A percentile compares a stretch with the other conserved stretches of the same genome.
phyloP scores from a whole-genome alignment of 805 yeast species.

The Candida hispaniensis region DNA sequence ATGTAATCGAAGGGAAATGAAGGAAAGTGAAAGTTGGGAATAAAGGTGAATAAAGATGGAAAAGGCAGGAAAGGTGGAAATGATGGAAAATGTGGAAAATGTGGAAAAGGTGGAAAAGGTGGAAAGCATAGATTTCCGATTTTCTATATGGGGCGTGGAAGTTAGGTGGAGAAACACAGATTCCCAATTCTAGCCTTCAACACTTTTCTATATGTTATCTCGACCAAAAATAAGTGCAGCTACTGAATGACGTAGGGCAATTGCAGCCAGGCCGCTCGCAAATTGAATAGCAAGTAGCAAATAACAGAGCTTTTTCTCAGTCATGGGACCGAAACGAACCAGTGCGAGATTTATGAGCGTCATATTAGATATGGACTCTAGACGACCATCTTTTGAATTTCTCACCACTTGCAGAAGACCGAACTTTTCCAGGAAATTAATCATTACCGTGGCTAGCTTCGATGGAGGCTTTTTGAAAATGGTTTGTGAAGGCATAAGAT shows the following conservation, averaged over 20 bases:
- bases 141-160: too few species aligned
- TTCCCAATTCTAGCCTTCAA: too few species aligned
- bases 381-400: conserved; percentile 24
- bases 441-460: conserved; percentile 23
- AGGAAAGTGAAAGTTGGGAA: too few species aligned
- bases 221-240: conserved; percentile 83
- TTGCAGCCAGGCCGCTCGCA: conserved; percentile 50
- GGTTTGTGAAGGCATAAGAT: conserved; percentile 58
- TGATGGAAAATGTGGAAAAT: too few species aligned
- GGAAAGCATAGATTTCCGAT: too few species aligned
- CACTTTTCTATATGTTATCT: conserved; percentile 67
- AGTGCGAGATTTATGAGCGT: conserved; percentile 75
- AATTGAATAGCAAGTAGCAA: conserved; percentile 54
- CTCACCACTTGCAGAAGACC: conserved; percentile 39
- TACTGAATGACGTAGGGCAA: conserved; percentile 65
- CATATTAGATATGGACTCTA: conserved; percentile 57
- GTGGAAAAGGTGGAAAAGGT: too few species aligned
- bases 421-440: conserved; percentile 40
- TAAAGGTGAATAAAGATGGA: too few species aligned
- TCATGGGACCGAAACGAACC: conserved; percentile 82
- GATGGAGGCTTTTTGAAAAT: conserved; percentile 25
- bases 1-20: too few species aligned
- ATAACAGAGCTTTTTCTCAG: conserved; percentile 67
- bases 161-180: too few species aligned
- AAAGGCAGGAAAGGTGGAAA: too few species aligned